Evolutionary conservation across 2,329 filamentous ascomycete genomes (phyloP).

Genomic region (Gaeumannomyces tritici): DNA sequence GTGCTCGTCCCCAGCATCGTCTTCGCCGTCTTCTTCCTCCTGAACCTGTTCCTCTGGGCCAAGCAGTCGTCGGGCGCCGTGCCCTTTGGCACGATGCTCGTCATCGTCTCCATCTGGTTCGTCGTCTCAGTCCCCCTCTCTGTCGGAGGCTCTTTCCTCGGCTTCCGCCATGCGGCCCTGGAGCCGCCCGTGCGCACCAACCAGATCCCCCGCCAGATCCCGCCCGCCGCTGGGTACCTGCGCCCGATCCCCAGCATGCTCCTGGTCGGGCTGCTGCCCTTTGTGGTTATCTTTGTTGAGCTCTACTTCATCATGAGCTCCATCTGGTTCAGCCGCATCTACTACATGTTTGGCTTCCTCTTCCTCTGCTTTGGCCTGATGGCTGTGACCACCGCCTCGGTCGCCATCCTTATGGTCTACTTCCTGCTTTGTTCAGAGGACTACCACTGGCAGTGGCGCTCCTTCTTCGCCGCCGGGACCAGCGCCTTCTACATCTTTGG

Average conservation of each 20-base stretch:
- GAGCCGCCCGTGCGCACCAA: constrained; percentile 85
- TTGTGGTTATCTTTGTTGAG: constrained; percentile 95
- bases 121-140: constrained; percentile 89
- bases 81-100: constrained; percentile 93
- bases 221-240: constrained; percentile 68
- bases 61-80: constrained; percentile 88
- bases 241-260: constrained; percentile 83
- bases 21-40: constrained; percentile 80
- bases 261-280: constrained; percentile 84
- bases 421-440: constrained; percentile 94
- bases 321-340: constrained; percentile 97
- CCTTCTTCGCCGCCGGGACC: constrained; percentile 84
- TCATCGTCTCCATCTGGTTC: constrained; percentile 92
- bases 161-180: constrained; percentile 66
- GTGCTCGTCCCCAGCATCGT: constrained; percentile 77
- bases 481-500: constrained; percentile 87
- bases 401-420: constrained; percentile 90
- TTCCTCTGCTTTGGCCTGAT: constrained; percentile 97
- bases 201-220: constrained; percentile 96
- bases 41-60: constrained; percentile 94
- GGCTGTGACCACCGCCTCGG: constrained; percentile 88
- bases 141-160: constrained; percentile 83
- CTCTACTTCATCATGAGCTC: constrained; percentile 99
- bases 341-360: constrained; percentile 99
- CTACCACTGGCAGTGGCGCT: constrained; percentile 98